phyloP scores from a whole-genome alignment of 192 early-diverging fungal genomes.

The Phlyctochytrium arcticum region DNA sequence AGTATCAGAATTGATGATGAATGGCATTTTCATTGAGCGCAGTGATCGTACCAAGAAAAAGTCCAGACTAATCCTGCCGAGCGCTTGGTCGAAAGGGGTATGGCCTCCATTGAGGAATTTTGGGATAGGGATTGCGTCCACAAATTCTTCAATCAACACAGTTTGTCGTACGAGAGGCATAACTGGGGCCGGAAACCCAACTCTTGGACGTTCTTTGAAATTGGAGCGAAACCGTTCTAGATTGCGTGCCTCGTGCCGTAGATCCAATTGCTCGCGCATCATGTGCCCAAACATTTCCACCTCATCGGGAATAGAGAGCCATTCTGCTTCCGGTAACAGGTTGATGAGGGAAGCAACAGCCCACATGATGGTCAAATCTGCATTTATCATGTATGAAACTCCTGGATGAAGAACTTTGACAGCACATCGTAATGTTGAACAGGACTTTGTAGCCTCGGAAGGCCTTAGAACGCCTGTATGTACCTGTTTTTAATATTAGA shows the following conservation, averaged over 20 bases:
- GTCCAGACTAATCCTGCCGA: slow-evolving; percentile 79
- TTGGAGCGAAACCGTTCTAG: slow-evolving; percentile 47
- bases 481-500: too few relatives aligned
- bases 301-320: slow-evolving; percentile 88
- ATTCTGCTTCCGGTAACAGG: slow-evolving; percentile 71
- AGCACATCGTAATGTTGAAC: slow-evolving; percentile 37
- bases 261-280: slow-evolving; percentile 88
- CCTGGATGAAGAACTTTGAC: slow-evolving; percentile 92
- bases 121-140: slow-evolving; percentile 70
- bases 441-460: background rate
- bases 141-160: slow-evolving; percentile 83
- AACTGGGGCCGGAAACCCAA: slow-evolving; percentile 66
- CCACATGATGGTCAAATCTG: slow-evolving; percentile 81
- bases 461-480: slow-evolving; percentile 12
- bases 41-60: slow-evolving; percentile 72
- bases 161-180: slow-evolving; percentile 37
- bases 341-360: slow-evolving; percentile 62
- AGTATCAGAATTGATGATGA: too few relatives aligned
- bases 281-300: slow-evolving; percentile 82
- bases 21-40: too few relatives aligned
- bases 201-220: slow-evolving; percentile 28
- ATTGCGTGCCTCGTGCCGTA: slow-evolving; percentile 75
- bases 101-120: slow-evolving; percentile 61
- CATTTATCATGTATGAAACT: slow-evolving; percentile 57
- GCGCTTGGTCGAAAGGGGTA: slow-evolving; percentile 65